Evolutionary conservation across 176 grass and related monocot species (phyloP), one percentile per base, ranked within the genome.

Genomic region (Rhynchospora breviuscula): DNA sequence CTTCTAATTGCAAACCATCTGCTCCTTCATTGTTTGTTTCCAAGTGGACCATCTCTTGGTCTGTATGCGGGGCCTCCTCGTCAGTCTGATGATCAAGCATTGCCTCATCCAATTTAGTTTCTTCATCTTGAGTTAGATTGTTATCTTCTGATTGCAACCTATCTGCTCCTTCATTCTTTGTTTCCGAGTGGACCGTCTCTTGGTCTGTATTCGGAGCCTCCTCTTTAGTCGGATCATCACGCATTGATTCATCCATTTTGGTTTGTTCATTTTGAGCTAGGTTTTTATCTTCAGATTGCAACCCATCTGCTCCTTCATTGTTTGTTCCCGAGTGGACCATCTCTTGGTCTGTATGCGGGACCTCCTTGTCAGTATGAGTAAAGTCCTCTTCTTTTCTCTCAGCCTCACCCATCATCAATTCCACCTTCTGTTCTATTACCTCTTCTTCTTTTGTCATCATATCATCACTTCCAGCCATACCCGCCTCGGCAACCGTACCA

Each of bases 261-360:
- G 59, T 35, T 79, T 44, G 48, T 44, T 86, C 76, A 44, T 51
- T 31, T 67, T 79, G 59, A 78, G 14, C 3, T 35, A 14, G 2
- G 25, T 31, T 57, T 6, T 15, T 78, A 35, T 78, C 73, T 56
- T 57, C 73, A 33, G 51, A 12, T 57, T 33, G 73, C 73, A 78
- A 54, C 73, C 49, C 51, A 10, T 31, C 49, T 8, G 73, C 13
- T 15, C 12, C 48, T 56, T 78, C 51, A 51, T 57, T 57, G 51
- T 51, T 78, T 63, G 60, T 77, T n/a, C 31, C 35, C 3, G 23
- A 46, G 14, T 15, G 58, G 44, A 13, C 44, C 63, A 49, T 54
- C 63, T 71, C 83, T 80, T 82, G 79, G 63, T 78, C 79, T 79
- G 53, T 67, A 66, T 63, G 81, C 8, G 52, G 60, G 62, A 11